These are phyloP conservation scores for Chaetomium sp. DNA, from an alignment of 2,329 filamentous ascomycete genomes.

Conservation along the genomic window DNA sequence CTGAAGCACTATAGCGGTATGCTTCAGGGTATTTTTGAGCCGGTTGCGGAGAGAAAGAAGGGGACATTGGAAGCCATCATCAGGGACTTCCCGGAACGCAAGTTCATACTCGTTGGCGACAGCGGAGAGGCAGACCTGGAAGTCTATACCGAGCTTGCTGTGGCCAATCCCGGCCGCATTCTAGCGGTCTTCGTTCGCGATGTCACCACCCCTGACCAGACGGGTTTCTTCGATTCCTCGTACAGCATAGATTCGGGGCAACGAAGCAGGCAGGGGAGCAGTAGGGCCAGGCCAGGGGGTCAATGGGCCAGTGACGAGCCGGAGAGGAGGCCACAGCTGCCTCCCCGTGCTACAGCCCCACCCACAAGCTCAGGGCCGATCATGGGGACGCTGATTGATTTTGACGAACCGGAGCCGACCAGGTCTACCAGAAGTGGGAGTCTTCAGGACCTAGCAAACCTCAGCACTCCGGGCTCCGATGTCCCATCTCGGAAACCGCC, in stretches of 20 bases:
- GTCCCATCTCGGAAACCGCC: slow-evolving; percentile 45
- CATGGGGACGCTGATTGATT: slow-evolving; percentile 64
- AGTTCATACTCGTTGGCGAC: slow-evolving; percentile 90
- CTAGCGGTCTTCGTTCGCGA: slow-evolving; percentile 92
- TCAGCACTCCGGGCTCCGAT: slow-evolving; percentile 54
- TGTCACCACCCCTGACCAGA: slow-evolving; percentile 76
- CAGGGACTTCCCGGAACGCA: slow-evolving; percentile 83
- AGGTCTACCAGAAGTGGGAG: slow-evolving; percentile 27
- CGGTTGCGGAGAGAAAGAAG: slow-evolving; percentile 92
- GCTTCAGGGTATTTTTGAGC: slow-evolving; percentile 97
- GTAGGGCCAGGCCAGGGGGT: slow-evolving; percentile 25
- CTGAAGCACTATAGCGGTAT: slow-evolving; percentile 96
- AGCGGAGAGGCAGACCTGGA: slow-evolving; percentile 96
- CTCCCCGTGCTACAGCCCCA: slow-evolving; percentile 38
- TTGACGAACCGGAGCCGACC: slow-evolving; percentile 53
- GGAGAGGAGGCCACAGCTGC: slow-evolving; percentile 39
- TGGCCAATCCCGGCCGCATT: slow-evolving; percentile 80
- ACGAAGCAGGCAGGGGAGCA: slow-evolving; percentile 24
- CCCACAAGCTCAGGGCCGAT: slow-evolving; percentile 40
- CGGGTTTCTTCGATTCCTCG: slow-evolving; percentile 73
- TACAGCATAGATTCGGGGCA: slow-evolving; percentile 19
- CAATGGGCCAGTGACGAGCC: slow-evolving; percentile 30
- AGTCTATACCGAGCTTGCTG: slow-evolving; percentile 90
- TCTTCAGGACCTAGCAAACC: slow-evolving; percentile 56
- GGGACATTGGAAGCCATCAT: slow-evolving; percentile 83